Evolutionary conservation across 306 rosid genomes (phyloP), one percentile per base, ranked within the genome.

Genomic region (Lathyrus tuberosus): DNA sequence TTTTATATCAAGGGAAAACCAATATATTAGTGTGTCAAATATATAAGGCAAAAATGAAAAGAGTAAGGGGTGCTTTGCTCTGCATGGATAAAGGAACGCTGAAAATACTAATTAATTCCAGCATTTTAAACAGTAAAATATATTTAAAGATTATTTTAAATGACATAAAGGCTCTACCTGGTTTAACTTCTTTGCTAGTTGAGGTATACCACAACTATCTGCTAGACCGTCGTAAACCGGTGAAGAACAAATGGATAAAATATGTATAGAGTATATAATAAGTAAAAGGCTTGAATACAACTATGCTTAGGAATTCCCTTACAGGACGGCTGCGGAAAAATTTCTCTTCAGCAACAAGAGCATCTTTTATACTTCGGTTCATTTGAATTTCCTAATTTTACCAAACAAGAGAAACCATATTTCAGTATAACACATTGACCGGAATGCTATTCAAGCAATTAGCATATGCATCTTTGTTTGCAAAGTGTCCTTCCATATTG

Each of bases 121-220:
- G 62, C 58, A 78, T 68, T 62, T 37, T 53, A 38, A 42, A 49
- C 46, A 43, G 68, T 26, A 65, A 63, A 69, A 62, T 60, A 61
- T 37, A 43, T 37, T 15, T 31, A 35, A 10, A 69, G 3, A 31
- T 4, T 58, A 28, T 22, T 42, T 51, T 42, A 42, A 70, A 49
- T 18, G 30, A 60, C 30, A 28, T 49, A 9, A 53, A 46, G 33
- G 63, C 53, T 69, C 43, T 83, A 95, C 99, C 97, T 95, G 96
- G 81, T 95, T 95, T 87, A 95, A 86, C 78, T 79, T 91, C 82
- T 95, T 91, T 49, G 99, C 99, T 74, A 95, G 85, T 65, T 87
- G 99, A 66, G 99, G 99, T 80, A 95, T 82, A 17, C 99, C 99
- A 37, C 99, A 95, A 51, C 92, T 86, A 76, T 91, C 99, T 60